These are phyloP conservation scores for Aspergillus fructus DNA, from an alignment of 2,329 filamentous ascomycete genomes.

Conservation along the genomic window DNA sequence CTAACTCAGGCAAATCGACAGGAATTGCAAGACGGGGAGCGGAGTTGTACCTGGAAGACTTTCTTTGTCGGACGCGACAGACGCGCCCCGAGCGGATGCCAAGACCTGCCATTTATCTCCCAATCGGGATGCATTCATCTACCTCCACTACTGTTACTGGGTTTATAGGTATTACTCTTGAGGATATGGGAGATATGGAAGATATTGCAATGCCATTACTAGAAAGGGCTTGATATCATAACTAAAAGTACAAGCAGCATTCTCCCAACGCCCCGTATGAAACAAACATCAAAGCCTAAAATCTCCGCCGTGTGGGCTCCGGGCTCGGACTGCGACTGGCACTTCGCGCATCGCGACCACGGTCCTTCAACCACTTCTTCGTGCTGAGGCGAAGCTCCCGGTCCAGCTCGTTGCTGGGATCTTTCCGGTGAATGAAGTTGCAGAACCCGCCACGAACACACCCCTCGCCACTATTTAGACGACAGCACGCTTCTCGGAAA, in stretches of 20 bases:
- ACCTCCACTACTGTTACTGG: neutral
- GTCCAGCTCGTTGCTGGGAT: constrained; percentile 85
- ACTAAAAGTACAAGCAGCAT: constrained; percentile 19
- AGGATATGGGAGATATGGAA: neutral
- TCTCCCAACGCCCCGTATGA: constrained; percentile 22
- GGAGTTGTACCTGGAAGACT: neutral
- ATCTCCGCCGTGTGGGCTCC: constrained; percentile 74
- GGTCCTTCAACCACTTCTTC: constrained; percentile 91
- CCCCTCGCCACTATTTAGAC: constrained; percentile 89
- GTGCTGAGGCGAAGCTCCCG: constrained; percentile 81
- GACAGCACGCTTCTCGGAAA: constrained; percentile 95
- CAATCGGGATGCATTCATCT: neutral
- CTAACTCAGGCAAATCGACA: neutral
- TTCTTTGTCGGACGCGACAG: constrained; percentile 10
- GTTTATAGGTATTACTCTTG: neutral
- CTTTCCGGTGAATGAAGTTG: constrained; percentile 99
- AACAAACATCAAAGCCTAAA: constrained; percentile 43
- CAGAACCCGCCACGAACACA: constrained; percentile 96
- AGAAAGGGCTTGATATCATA: constrained; percentile 29
- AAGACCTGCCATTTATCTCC: constrained; percentile 10
- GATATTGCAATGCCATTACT: constrained; percentile 14
- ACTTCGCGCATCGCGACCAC: constrained; percentile 81
- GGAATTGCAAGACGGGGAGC: neutral
- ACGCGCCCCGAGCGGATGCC: constrained; percentile 14
- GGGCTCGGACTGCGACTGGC: constrained; percentile 80